Evolutionary conservation across 257 asterid species (phyloP), one percentile per base, ranked within the genome.

Genomic region (Solanum sitiens): DNA sequence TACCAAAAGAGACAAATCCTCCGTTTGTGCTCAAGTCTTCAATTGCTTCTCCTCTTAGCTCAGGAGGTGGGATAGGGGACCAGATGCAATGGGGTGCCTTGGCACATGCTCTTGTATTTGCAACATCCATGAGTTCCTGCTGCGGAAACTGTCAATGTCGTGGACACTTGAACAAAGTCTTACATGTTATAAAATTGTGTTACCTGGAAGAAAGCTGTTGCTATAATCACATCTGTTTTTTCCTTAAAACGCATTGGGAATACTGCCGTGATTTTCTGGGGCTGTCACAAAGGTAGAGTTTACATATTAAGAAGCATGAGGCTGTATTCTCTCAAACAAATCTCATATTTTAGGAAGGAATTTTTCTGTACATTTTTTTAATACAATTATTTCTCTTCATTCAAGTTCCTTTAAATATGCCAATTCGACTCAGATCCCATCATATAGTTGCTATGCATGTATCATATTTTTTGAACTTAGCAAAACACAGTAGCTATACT

Each of bases 241-340:
- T 96, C 94, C 85, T 88, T 95, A 87, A 97, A 95, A 11, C 97
- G 96, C 98, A 97, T 95, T n/a, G 98, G 98, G 87, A 94, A 94
- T 77, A 97, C 93, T 82, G 94, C 97, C 10, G 94, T 93, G 72
- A 93, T 94, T 87, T 93, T 95, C 83, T 88, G 90, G 74, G 94
- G 91, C 98, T 96, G 96, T 88, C 87, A n/a, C 83, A 83, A 14
- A 11, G 75, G 72, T 87, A 65, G 30, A 44, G 39, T 83, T 74
- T 65, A 73, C 80, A 71, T 86, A 50, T 83, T 77, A 44, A 86
- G 30, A 89, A 87, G 16, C 77, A 56, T 10, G 83, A 39, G 70
- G 80, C 30, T 40, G 70, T 30, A 30, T 82, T 32, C 85, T 82
- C 70, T 50, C 70, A 50, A 11, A 82, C 27, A 18, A 50, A 30